Base-by-base conservation (phyloP, 225 moss, liverwort and hornwort species). In the Ulota crispa region DNA sequence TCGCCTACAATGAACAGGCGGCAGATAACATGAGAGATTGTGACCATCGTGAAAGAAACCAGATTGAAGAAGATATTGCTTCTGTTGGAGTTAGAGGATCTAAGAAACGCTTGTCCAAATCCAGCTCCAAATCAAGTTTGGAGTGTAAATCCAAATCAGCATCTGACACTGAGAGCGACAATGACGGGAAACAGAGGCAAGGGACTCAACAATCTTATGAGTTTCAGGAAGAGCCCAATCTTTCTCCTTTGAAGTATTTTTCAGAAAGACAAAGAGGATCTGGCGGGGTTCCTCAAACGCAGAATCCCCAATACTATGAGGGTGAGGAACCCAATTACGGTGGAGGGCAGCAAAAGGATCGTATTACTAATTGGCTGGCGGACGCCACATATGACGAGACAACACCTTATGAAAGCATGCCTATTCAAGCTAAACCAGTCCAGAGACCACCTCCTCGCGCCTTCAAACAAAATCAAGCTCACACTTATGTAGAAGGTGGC, bases 281-380 rank as follows among this genome's bases (percentile, higher is more conserved):
- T 79, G 36, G 41, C 30, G 60, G 69, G 55, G 39, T 6, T 69
- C 66, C 37, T 47, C 57, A 19, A 72, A 31, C 24, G 66, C 80
- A 53, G 19, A 69, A 77, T 45, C 26, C 56, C 31, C 85, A 70
- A 6, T 56, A 45, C 27, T 39, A 70, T 41, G 70, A 9, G 34
- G 71, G 66, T 60, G 59, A 23, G 47, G 50, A 62, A 37, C 64
- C 72, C 39, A 71, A 60, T 55, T 79, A 75, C 36, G 52, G 60
- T 75, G 75, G 56, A 52, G 56, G 6, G 32, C 45, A 43, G 27
- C 53, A 45, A 18, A 60, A 78, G 53, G 73, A 82, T 61, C 78
- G 53, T 50, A 23, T 83, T 24, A 70, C 36, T 70, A 76, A 76
- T 65, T 83, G 86, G 78, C 73, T 79, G 16, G 30, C 73, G 20